These are phyloP conservation scores for Leishmania braziliensis DNA, from an alignment of 208 protist species.

Conservation along the genomic window DNA sequence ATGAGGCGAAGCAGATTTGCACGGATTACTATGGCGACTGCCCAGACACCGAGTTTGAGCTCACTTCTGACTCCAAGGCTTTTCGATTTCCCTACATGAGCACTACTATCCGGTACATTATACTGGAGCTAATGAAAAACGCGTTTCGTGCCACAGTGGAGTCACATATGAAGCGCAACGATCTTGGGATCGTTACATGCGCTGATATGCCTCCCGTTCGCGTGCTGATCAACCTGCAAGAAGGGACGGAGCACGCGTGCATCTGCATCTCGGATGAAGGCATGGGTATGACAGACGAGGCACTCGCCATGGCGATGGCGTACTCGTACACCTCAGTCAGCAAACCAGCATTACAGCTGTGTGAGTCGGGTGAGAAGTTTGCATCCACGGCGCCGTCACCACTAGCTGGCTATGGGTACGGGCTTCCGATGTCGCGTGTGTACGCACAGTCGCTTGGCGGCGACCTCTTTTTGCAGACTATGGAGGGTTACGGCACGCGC, in stretches of 20 bases:
- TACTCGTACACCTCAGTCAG: conserved; percentile 94
- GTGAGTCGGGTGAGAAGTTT: conserved; percentile 23
- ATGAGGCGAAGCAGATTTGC: conserved; percentile 91
- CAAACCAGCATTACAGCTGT: conserved; percentile 50
- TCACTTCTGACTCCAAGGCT: conserved; percentile 61
- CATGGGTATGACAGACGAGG: conserved; percentile 75
- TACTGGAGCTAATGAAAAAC: conserved; percentile 96
- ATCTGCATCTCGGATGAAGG: conserved; percentile 89
- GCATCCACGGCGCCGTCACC: conserved; percentile 39
- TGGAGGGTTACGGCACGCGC: conserved; percentile 95
- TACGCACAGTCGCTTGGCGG: conserved; percentile 94
- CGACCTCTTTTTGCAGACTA: conserved; percentile 91
- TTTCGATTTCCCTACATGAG: conserved; percentile 92
- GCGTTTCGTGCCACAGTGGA: conserved; percentile 92
- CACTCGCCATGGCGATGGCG: conserved; percentile 83
- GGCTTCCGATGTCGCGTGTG: conserved; percentile 92
- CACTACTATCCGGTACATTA: conserved; percentile 94
- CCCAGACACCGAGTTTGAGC: conserved; percentile 84
- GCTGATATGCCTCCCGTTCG: conserved; percentile 81
- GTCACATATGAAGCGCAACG: conserved; percentile 77
- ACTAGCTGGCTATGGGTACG: conserved; percentile 95
- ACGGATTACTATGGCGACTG: conserved; percentile 88
- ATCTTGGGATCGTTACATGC: conserved; percentile 68
- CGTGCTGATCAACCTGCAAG: conserved; percentile 73
- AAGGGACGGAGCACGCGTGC: conserved; percentile 77